Conservation (phyloP, 352 stramenopile genomes). For the Globisporangium spinosum region DNA sequence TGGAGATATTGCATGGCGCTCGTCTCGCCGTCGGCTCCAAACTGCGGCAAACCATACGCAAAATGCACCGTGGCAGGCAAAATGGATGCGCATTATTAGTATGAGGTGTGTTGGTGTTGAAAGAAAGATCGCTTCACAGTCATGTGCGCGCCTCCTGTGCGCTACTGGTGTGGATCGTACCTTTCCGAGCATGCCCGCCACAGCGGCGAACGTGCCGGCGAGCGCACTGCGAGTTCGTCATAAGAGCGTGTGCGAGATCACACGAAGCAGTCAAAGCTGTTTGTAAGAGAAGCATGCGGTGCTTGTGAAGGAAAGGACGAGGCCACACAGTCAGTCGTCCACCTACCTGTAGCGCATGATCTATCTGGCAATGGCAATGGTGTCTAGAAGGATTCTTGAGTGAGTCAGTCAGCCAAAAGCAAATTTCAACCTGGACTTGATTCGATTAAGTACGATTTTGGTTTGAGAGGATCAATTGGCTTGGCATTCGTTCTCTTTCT, state of each 20-base stretch:
- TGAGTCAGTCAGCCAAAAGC: neutral
- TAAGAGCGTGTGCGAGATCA: neutral
- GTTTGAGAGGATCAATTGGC: neutral
- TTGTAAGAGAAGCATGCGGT: neutral
- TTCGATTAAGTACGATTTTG: neutral
- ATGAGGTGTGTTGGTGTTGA: neutral
- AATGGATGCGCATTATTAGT: neutral
- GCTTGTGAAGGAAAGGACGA: neutral
- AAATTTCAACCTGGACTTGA: neutral
- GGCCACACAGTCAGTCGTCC: neutral
- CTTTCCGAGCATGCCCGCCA: slow-evolving; percentile 58
- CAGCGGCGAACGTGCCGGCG: slow-evolving; percentile 50
- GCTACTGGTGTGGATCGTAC: slow-evolving; percentile 11
- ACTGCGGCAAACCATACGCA: neutral
- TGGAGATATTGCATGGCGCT: slow-evolving; percentile 21
- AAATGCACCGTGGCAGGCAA: neutral
- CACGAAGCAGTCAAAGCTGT: neutral
- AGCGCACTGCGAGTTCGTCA: slow-evolving; percentile 30
- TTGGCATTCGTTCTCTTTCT: neutral
- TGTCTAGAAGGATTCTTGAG: neutral
- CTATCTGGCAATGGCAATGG: neutral
- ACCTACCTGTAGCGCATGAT: slow-evolving; percentile 3
- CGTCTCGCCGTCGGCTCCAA: slow-evolving; percentile 29
- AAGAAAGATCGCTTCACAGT: neutral
- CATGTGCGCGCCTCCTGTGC: neutral